Evolutionary conservation across 495 filamentous ascomycete species (phyloP), one percentile per base, ranked within the genome.

Genomic region (Polyplosphaeria fusca): DNA sequence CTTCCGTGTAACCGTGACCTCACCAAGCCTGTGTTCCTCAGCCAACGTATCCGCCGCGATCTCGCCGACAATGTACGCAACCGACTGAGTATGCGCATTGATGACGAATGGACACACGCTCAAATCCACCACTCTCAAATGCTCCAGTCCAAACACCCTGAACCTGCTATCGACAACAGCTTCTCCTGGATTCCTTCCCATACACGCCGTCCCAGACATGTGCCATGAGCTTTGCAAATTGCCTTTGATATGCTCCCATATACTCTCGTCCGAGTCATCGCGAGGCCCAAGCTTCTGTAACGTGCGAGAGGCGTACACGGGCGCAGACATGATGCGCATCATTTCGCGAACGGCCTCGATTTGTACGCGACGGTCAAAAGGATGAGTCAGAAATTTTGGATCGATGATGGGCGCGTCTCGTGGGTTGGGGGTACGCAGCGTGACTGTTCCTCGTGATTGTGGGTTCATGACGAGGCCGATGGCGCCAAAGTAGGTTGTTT

Each of bases 351-450:
- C 11, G 0, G 12, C 41, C 13, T 44, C 47, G 12, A 58, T 32
- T 22, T 38, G 14, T 16, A n/a, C 37, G 37, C 25, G 24, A 4
- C 50, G 56, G 23, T 60, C 56, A 22, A 45, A 60, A 13, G 52
- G 52, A 26, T 60, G 52, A 1, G 67, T 61, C 1, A 87, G 69
- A 61, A 80, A 81, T 23, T 72, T 74, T 0, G 82, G 80, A 60
- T 86, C 75, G 58, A 85, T 82, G 0, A 74, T 52, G 0, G 82
- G 75, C 18, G 78, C 74, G 12, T 72, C 79, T 2, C 66, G 50
- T 0, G 82, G 82, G 66, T 86, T 68, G 0, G 77, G 66, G 1
- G 80, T 82, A 28, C 76, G 72, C 23, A 87, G 71, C 0, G 63
- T 72, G 0, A 83, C 78, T 18, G 73, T 70, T 24, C 85, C 85